phyloP scores from a whole-genome alignment of 2,329 filamentous ascomycete species.

The Hypoxylon sp. region DNA sequence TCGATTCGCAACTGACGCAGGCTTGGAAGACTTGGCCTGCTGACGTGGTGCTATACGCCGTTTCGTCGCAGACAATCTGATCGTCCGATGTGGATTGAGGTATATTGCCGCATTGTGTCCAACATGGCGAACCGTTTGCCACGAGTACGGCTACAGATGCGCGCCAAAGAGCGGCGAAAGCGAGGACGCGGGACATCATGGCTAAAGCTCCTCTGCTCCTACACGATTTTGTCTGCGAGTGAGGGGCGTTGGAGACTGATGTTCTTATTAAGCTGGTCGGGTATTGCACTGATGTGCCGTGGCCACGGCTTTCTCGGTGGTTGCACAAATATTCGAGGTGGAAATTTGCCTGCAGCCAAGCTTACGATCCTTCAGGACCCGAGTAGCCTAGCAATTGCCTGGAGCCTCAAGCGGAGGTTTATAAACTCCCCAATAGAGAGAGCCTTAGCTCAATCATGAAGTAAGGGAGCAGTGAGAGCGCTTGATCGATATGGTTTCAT shows the following conservation, averaged over 20 bases:
- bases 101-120: conserved; percentile 68
- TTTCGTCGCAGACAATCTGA: conserved; percentile 66
- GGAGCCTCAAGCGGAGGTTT: conserved; percentile 36
- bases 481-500: conserved; percentile 35
- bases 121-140: conserved; percentile 65
- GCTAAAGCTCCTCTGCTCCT: conserved; percentile 20
- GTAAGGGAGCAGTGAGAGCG: conserved; percentile 41
- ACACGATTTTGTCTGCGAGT: conserved; percentile 7
- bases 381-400: conserved; percentile 10
- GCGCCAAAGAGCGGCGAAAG: conserved; percentile 47
- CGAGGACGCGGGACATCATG: conserved; percentile 42
- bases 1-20: conserved; percentile 68
- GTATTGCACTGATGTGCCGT: conserved; percentile 9
- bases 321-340: conserved; percentile 19
- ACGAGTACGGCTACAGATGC: conserved; percentile 58
- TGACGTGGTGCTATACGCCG: conserved; percentile 56
- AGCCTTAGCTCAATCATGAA: conserved; percentile 27
- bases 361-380: conserved; percentile 16
- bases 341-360: conserved; percentile 33
- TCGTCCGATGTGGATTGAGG: conserved; percentile 61
- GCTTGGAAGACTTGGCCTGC: conserved; percentile 65
- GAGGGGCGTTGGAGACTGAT: conserved; percentile 14
- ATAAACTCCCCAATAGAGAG: conserved; percentile 22
- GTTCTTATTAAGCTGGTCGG: conserved; percentile 8
- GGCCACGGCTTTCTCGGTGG: conserved; percentile 6